Evolutionary conservation across 345 rosid species (phyloP), one percentile per base, ranked within the genome.

Genomic region (Eutrema japonicum): DNA sequence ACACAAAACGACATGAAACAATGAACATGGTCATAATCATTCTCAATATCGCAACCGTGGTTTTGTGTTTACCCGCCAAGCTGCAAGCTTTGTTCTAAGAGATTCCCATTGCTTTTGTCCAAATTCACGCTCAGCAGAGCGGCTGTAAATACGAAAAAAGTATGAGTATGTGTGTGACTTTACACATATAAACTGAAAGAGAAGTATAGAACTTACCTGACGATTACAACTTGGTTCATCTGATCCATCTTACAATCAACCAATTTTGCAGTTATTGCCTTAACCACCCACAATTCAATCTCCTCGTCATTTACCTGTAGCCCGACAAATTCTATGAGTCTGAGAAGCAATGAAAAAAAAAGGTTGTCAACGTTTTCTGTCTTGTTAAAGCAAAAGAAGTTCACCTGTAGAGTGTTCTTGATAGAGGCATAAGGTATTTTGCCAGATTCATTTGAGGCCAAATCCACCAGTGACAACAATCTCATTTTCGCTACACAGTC

Each of bases 401-500:
- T 75, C 73, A 91, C 98, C 88, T 78, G 82, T 58, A 94, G 95
- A 29, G 87, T 81, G 54, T 80, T 88, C 75, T 79, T 86, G 75
- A 91, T 89, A 43, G 87, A 79, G 45, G 79, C 70, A 79, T 85
- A 94, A 13, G 89, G 84, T 78, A 94, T 83, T 81, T 68, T 86
- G 42, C 97, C 91, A 75, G 93, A 84, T 57, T 80, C 88, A 84
- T 82, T 54, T 10, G 84, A 87, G 52, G 89, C 86, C 60, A 94
- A 90, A 76, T 91, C 96, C 46, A 89, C 84, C 76, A 94, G 77
- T 73, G 97, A 89, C 82, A 91, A 81, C 81, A 89, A 70, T 71
- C 89, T 86, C 98, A 91, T 94, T 83, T 94, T 94, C 2, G 90
- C 68, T 67, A 89, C 80, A 72, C 96, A 91, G 47, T 91, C 96